A percentile compares a stretch with the other conserved stretches of the same genome.
These are phyloP conservation scores for Chrysanthemum seticuspe DNA, from an alignment of 129 eudicot species.

Conservation along the genomic window DNA sequence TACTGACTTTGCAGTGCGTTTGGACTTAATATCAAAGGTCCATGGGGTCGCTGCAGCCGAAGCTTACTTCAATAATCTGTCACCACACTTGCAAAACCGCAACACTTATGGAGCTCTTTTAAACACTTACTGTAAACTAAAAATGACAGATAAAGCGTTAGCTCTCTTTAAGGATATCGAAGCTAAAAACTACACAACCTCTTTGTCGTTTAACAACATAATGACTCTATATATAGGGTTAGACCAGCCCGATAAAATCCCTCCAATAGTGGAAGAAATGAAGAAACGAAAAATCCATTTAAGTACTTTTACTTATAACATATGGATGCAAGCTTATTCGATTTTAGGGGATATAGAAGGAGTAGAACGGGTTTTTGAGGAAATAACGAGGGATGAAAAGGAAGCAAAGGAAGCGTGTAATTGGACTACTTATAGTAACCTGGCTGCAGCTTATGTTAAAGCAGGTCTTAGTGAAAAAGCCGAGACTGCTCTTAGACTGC, in stretches of 20 bases:
- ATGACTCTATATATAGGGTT: slow-evolving; percentile 58
- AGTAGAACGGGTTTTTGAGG: slow-evolving; percentile 67
- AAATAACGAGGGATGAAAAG: slow-evolving; percentile 34
- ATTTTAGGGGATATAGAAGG: slow-evolving; percentile 61
- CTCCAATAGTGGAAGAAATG: slow-evolving; percentile 61
- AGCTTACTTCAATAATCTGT: slow-evolving; percentile 53
- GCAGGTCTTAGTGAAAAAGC: slow-evolving; percentile 65
- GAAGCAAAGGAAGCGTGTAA: slow-evolving; percentile 33
- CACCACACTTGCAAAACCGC: slow-evolving; percentile 39
- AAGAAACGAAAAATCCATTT: slow-evolving; percentile 48
- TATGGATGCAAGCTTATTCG: slow-evolving; percentile 65
- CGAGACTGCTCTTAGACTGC: slow-evolving; percentile 43
- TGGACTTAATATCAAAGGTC: slow-evolving; percentile 60
- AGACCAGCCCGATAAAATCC: slow-evolving; percentile 64
- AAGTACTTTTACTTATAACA: slow-evolving; percentile 38
- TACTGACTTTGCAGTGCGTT: slow-evolving; percentile 48
- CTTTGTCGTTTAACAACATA: slow-evolving; percentile 53
- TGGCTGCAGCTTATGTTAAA: slow-evolving; percentile 52
- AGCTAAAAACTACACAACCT: slow-evolving; percentile 34
- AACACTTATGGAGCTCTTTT: slow-evolving; percentile 70
- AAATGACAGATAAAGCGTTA: slow-evolving; percentile 56
- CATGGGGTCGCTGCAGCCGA: slow-evolving; percentile 74
- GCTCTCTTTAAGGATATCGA: slow-evolving; percentile 60
- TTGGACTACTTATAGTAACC: slow-evolving; percentile 73
- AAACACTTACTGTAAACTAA: slow-evolving; percentile 60